Base-by-base conservation (phyloP, 805 yeast genomes). In the Saturnispora kantuleensis region DNA sequence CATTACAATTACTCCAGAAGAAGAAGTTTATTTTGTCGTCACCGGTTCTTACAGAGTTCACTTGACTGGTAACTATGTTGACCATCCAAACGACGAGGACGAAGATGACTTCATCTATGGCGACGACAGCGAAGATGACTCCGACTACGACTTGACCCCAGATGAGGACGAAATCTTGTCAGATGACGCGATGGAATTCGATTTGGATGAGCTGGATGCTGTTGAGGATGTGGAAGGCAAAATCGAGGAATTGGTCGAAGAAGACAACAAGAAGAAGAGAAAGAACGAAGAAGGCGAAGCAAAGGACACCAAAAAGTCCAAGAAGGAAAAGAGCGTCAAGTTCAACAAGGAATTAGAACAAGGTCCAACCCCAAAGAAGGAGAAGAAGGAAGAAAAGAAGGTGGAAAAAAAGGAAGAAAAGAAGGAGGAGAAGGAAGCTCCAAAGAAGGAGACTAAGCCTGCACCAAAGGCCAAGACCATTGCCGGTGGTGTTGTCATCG, bases 31-130 rank as follows among this genome's bases (percentile, higher is more conserved):
- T 71, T 93, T 93, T 60, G 95, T 87, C 60, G 97, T 85, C 47
- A 84, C 96, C 50, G 98, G 98, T 61, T 87, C 97, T 26, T 90
- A 88, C 72, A 84, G 95, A 53, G 74, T 93, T 53, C 94, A 90
- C 65, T 71, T 93, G 57, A 73, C 85, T 55, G 99, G 99, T 72
- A 90, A 93, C 81, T 88, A 82, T 69, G 82, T 93, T 60, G 95
- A 85, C 66, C 96, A 89, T 67, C 97, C 97, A 65, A 86, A 79
- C 58, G 96, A 89, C 59, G 77, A 71, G 36, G 82, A 76, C 44
- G 76, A 71, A 47, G 66, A 62, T 50, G 75, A 73, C 42, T 78
- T 70, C 42, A 69, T 66, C 33, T 73, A 70, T 47, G 76, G 71
- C 38, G 71, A 63, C 42, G 70, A 63, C 45, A 76, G 55, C 50